Base-by-base conservation (phyloP, 1,139 yeast genomes). In the Yamadazyma spencermartinsiae region DNA sequence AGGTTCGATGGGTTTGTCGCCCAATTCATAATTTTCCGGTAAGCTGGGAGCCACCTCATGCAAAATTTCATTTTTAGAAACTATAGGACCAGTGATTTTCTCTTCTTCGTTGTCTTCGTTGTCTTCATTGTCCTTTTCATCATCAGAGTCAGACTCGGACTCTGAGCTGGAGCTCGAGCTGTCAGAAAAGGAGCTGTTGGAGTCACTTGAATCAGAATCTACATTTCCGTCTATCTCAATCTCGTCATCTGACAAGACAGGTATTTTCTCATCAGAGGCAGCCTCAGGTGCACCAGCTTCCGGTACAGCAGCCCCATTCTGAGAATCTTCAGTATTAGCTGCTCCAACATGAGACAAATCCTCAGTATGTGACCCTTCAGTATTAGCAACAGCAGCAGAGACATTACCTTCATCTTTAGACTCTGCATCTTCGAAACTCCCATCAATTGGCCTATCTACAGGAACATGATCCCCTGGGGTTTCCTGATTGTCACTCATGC, bases 11-110 rank as follows among this genome's bases (percentile, higher is more conserved):
- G 85, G 82, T 1, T 90, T 81, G 14, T 67, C 74, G 0, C 76
- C 76, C 17, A 90, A 69, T 6, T 51, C 54, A 46, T 82, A 86
- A 41, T 74, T 84, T n/a, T 71, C 78, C 0, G 96, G 95, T 2
- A 90, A 62, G 8, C 65, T 59, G 0, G 87, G 86, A 0, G 89
- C 85, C 1, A 67, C 68, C 50, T 83, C 95, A 39, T 87, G 87
- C 0, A 65, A 49, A 1, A 82, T 60, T 56, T 92, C 98, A 54
- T 92, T 85, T 44, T 79, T 82, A 0, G 98, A 88, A 32, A 69
- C 62, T 15, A 90, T 84, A 0, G 96, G 95, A 0, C 74, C 76
- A 2, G 52, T 55, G 7, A 55, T 51, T 1, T 75, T 80, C 1
- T 65, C 73, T 0, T 68, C 70, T 30, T 68, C 79, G 15, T 58